These are phyloP conservation scores for Lactarius trivialis DNA, from an alignment of 768 basidiomycete species.

Conservation along the genomic window DNA sequence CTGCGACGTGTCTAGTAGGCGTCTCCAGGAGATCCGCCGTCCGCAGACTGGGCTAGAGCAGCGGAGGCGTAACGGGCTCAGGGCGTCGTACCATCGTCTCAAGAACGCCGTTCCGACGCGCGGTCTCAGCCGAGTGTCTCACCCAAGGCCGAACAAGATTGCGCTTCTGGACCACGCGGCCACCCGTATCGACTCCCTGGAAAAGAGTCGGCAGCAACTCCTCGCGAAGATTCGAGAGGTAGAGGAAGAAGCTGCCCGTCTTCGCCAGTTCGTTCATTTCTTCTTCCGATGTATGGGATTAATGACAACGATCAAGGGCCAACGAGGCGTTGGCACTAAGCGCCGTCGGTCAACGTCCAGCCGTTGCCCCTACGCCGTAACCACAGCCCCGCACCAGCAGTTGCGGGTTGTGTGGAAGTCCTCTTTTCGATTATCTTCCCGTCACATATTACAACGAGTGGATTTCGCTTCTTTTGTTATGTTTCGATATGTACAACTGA, in stretches of 20 bases:
- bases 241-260: conserved; percentile 73
- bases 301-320: conserved; percentile 38
- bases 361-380: conserved; percentile 45
- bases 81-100: conserved; percentile 85
- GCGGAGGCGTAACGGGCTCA: conserved; percentile 83
- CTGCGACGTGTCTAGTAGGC: conserved; percentile 31
- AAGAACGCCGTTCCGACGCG: conserved; percentile 59
- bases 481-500: neutral
- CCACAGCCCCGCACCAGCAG: conserved; percentile 41
- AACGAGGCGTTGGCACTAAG: conserved; percentile 73
- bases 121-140: conserved; percentile 51
- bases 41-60: conserved; percentile 93
- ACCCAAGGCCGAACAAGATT: conserved; percentile 91
- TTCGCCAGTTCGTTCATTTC: conserved; percentile 45
- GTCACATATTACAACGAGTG: neutral
- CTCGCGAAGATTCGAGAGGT: conserved; percentile 72
- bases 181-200: conserved; percentile 80
- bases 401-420: conserved; percentile 28
- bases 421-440: conserved; percentile 37
- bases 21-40: conserved; percentile 84
- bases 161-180: conserved; percentile 83
- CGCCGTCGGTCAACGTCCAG: conserved; percentile 66
- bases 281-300: conserved; percentile 38
- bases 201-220: conserved; percentile 67
- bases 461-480: neutral